These are phyloP conservation scores for Moricandia moricandioides DNA, from an alignment of 345 rosid species.

Conservation along the genomic window DNA sequence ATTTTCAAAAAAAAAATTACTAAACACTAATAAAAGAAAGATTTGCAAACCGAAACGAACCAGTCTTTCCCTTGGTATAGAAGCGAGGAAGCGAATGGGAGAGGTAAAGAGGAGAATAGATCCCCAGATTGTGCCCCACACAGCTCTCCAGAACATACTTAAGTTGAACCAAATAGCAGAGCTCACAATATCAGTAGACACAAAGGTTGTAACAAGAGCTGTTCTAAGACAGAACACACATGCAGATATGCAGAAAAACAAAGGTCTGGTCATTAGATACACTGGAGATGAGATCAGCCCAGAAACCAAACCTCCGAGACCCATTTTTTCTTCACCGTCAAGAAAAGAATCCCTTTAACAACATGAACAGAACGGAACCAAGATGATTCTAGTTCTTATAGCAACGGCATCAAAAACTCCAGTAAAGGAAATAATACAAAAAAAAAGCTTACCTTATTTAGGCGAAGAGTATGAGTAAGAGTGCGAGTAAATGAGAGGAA, in stretches of 20 bases:
- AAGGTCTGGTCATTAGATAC: conserved; percentile 45
- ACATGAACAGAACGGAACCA: conserved; percentile 10
- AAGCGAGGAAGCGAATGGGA: conserved; percentile 56
- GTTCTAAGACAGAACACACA: conserved; percentile 44
- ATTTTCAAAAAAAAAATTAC: neutral
- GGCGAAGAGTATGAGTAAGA: neutral
- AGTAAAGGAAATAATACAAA: neutral
- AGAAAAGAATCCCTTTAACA: neutral
- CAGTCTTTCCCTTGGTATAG: conserved; percentile 61
- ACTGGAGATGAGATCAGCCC: conserved; percentile 35
- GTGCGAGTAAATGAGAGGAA: neutral
- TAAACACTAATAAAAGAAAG: neutral
- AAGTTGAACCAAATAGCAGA: conserved; percentile 50
- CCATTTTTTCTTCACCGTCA: conserved; percentile 17
- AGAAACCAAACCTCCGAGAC: conserved; percentile 34
- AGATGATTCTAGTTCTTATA: neutral
- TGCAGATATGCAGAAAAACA: conserved; percentile 41
- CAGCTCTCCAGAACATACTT: conserved; percentile 45
- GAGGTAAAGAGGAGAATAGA: conserved; percentile 42
- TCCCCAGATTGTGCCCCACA: conserved; percentile 46
- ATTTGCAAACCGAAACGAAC: conserved; percentile 39
- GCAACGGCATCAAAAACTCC: neutral
- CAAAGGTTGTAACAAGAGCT: conserved; percentile 42
- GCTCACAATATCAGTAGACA: conserved; percentile 52
- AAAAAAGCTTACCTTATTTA: neutral